phyloP scores from a whole-genome alignment of 2,329 filamentous ascomycete species.

The Alternaria longipes region DNA sequence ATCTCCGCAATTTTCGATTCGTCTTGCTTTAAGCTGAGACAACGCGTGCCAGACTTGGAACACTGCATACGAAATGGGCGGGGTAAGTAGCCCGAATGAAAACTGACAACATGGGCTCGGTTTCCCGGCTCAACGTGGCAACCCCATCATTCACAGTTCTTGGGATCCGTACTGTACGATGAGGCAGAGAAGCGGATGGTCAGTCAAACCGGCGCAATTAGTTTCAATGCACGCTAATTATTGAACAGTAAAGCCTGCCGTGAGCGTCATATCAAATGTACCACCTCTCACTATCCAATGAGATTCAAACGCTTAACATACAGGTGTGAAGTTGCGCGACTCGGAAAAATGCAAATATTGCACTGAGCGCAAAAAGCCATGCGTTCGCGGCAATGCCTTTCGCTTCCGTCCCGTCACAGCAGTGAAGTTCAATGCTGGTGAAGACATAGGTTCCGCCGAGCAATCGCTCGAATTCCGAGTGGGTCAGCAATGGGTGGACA shows the following conservation, averaged over 20 bases:
- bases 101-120: slow-evolving; percentile 12
- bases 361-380: slow-evolving; percentile 37
- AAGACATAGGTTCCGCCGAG: slow-evolving; percentile 42
- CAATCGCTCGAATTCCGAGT: slow-evolving; percentile 38
- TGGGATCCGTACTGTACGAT: slow-evolving; percentile 17
- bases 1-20: not conserved
- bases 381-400: slow-evolving; percentile 42
- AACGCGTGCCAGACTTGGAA: not conserved
- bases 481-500: slow-evolving; percentile 41
- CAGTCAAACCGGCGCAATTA: slow-evolving; percentile 8
- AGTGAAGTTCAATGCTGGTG: slow-evolving; percentile 46
- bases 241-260: slow-evolving; percentile 39
- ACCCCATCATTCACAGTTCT: slow-evolving; percentile 1
- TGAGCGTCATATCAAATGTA: slow-evolving; percentile 47
- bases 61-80: slow-evolving; percentile 1
- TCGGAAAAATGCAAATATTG: slow-evolving; percentile 44
- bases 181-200: slow-evolving; percentile 45
- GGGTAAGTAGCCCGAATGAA: slow-evolving; percentile 1
- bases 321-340: slow-evolving; percentile 42
- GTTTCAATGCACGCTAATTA: slow-evolving; percentile 20
- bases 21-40: not conserved
- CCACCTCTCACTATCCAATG: slow-evolving; percentile 2
- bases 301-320: not conserved
- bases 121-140: slow-evolving; percentile 15
- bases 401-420: slow-evolving; percentile 42